phyloP scores from a whole-genome alignment of 2,329 filamentous ascomycete species.

The Ilyonectria sp. region DNA sequence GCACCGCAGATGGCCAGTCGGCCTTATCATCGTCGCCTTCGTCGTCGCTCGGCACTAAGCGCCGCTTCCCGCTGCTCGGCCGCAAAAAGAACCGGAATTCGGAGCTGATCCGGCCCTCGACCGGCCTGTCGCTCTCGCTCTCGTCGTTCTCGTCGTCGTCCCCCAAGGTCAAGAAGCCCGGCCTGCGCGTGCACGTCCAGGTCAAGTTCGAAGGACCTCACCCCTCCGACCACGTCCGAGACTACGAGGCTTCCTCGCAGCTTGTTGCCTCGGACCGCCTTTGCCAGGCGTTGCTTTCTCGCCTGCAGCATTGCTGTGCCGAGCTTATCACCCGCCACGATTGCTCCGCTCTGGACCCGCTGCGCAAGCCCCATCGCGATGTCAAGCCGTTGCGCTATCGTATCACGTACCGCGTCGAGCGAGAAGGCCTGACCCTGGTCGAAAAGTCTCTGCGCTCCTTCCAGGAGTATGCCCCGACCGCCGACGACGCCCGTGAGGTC shows the following conservation, averaged over 20 bases:
- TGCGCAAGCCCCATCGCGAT: constrained; percentile 50
- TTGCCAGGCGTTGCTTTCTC: constrained; percentile 64
- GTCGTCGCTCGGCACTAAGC: constrained; percentile 47
- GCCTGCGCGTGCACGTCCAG: constrained; percentile 60
- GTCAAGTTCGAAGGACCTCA: constrained; percentile 63
- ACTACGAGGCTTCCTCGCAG: constrained; percentile 62
- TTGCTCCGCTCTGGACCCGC: constrained; percentile 60
- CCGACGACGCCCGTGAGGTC: constrained; percentile 61
- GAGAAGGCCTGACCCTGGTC: constrained; percentile 58
- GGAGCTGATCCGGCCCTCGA: constrained; percentile 41
- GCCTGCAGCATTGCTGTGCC: constrained; percentile 66
- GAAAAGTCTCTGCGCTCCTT: constrained; percentile 65
- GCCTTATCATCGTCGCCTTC: constrained; percentile 40
- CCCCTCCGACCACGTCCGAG: constrained; percentile 60
- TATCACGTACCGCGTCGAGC: constrained; percentile 62
- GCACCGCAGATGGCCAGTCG: constrained; percentile 46
- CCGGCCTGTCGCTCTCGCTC: constrained; percentile 31
- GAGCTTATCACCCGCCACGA: constrained; percentile 70
- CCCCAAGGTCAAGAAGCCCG: constrained; percentile 37
- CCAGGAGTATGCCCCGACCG: constrained; percentile 63
- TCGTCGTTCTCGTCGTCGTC: constrained; percentile 25
- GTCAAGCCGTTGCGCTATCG: constrained; percentile 65
- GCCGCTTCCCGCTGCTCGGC: constrained; percentile 51
- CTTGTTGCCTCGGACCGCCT: constrained; percentile 63
- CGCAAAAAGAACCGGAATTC: constrained; percentile 46